These are phyloP conservation scores for Musa balbisiana DNA, from an alignment of 202 grass and related monocot genomes.

Conservation along the genomic window DNA sequence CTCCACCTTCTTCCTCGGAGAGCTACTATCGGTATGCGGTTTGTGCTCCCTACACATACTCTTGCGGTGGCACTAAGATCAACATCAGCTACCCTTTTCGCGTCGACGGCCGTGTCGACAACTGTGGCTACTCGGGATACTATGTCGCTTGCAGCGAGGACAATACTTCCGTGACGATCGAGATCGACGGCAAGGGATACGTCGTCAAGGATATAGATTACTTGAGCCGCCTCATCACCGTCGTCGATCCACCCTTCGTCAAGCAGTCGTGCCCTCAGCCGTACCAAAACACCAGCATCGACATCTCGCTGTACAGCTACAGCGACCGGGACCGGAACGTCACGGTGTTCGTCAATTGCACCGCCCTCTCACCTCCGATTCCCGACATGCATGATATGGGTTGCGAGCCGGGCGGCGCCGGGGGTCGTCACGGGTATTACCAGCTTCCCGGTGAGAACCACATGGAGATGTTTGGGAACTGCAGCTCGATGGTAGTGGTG, in stretches of 20 bases:
- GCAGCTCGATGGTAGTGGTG: too few species aligned
- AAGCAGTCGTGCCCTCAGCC: neutral
- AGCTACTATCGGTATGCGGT: constrained; percentile 21
- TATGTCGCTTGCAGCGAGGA: constrained; percentile 1
- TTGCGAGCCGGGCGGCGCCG: neutral
- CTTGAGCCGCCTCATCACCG: constrained; percentile 10
- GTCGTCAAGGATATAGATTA: constrained; percentile 24
- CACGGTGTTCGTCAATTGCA: constrained; percentile 32
- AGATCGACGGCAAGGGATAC: constrained; percentile 3
- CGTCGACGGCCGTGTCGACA: constrained; percentile 17
- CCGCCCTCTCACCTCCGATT: rapidly evolving
- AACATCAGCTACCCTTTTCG: constrained; percentile 32
- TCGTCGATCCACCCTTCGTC: constrained; percentile 22
- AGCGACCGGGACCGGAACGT: constrained; percentile 26
- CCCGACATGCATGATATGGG: neutral
- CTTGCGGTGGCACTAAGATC: constrained; percentile 16
- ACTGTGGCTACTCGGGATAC: constrained; percentile 23
- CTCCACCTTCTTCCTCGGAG: neutral
- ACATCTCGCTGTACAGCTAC: constrained; percentile 21
- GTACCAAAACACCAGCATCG: constrained; percentile 34
- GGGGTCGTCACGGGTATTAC: neutral
- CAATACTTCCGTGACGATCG: neutral
- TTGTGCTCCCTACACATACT: constrained; percentile 11
- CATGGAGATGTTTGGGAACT: neutral
- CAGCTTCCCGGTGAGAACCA: neutral